Base-by-base conservation (phyloP, 495 filamentous ascomycete genomes). In the Xylaria palmicola region DNA sequence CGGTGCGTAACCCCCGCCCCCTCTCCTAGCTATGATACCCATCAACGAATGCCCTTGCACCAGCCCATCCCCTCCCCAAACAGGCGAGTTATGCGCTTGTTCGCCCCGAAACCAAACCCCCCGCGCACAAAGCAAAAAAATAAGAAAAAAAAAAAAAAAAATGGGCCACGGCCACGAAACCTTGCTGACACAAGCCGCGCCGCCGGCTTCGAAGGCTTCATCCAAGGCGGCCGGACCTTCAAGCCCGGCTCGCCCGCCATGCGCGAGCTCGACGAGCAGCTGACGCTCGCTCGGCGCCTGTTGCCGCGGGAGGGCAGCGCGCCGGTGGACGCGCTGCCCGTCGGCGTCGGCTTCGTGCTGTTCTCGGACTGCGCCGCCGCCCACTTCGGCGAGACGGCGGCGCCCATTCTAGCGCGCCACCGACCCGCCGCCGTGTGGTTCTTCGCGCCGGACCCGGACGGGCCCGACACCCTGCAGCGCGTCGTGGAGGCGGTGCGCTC, bases 371-470 rank as follows among this genome's bases (percentile, higher is more conserved):
- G 68, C 24, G 51, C 65, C 2, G 17, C 45, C 0, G 4, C 20
- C 2, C 62, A 74, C 49, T 76, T 80, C 59, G 53, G 44, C n/a
- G 44, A 62, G 34, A 77, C 70, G 7, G 58, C 65, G 9, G 61
- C 75, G 2, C 77, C 77, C 3, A 57, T 79, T 15, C 63, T 80
- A 72, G 60, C 47, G 37, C 70, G 74, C 12, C 82, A 81, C 68
- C 75, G 71, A 3, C 90, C 90, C 0, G 82, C 81, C 24, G 90
- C 89, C 0, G 79, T 85, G 4, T 94, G 90, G 90, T 75, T 94
- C n/a, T 93, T 86, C 60, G 88, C 88, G 0, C 85, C 88, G 0
- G 68, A 74, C 7, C 63, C 71, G 1, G 75, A 83, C 6, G 72
- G 83, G 15, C 72, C 79, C 3, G 62, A 67, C 0, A 88, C 85